Evolutionary conservation across 2,329 filamentous ascomycete species (phyloP).

Genomic region (Cladophialophora exuberans): DNA sequence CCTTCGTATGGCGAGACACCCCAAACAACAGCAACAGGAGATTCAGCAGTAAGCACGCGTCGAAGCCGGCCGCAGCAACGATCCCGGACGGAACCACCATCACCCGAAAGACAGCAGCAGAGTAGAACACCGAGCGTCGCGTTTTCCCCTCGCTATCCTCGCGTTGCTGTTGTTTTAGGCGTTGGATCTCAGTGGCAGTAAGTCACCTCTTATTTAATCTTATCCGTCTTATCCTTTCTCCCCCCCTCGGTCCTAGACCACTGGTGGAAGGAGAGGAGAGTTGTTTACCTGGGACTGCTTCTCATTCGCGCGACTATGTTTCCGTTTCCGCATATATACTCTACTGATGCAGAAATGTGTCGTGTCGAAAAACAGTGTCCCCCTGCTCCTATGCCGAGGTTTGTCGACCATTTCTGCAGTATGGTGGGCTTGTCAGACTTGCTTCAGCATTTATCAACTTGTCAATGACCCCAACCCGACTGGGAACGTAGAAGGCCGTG

Average conservation of each 20-base stretch:
- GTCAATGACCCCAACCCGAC: constrained; percentile 42
- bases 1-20: constrained; percentile 12
- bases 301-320: too few relatives aligned
- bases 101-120: background rate
- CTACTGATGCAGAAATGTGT: too few relatives aligned
- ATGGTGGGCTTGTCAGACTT: constrained; percentile 69
- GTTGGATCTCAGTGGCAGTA: constrained; percentile 71
- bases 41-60: background rate
- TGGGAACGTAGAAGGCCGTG: too few relatives aligned
- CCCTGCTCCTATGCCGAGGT: constrained; percentile 72
- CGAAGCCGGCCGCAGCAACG: background rate
- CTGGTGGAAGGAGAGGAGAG: background rate
- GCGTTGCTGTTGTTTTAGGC: constrained; percentile 76
- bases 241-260: too few relatives aligned
- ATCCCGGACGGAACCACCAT: too few relatives aligned
- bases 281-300: background rate
- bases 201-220: background rate
- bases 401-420: constrained; percentile 71
- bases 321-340: too few relatives aligned
- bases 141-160: constrained; percentile 63
- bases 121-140: constrained; percentile 22
- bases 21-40: background rate
- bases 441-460: constrained; percentile 55
- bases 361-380: constrained; percentile 48
- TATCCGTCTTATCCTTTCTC: too few relatives aligned